A percentile compares a stretch with the other conserved stretches of the same genome.
Conservation (phyloP, 2,329 filamentous ascomycete genomes). For the Ophiocordyceps camponoti-floridani region DNA sequence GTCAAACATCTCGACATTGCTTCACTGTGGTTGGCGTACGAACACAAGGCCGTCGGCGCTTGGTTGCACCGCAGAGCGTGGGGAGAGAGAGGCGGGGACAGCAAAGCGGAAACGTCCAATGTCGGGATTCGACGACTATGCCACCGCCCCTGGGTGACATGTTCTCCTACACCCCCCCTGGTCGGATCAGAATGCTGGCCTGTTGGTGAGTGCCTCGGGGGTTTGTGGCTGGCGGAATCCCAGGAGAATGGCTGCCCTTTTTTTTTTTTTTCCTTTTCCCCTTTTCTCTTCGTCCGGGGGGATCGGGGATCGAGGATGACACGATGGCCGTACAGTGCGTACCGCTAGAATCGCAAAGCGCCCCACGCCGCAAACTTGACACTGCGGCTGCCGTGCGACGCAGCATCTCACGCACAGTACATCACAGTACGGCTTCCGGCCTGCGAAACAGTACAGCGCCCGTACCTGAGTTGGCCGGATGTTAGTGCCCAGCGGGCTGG, state of each 20-base stretch:
- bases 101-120: not conserved
- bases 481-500: not conserved
- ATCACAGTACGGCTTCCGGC: not conserved
- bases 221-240: not conserved
- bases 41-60: not conserved
- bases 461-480: not conserved
- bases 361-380: not conserved
- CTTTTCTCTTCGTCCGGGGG: not conserved
- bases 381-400: not conserved
- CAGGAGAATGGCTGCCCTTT: too few species aligned
- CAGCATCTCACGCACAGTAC: not conserved
- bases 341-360: not conserved
- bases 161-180: not conserved
- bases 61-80: conserved; percentile 1
- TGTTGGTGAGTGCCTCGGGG: not conserved
- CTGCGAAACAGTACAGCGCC: not conserved
- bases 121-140: not conserved
- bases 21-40: conserved; percentile 1
- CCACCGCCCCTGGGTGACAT: not conserved
- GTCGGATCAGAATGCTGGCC: not conserved
- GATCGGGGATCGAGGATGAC: not conserved
- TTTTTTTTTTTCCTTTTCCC: not conserved
- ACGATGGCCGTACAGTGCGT: not conserved
- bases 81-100: not conserved
- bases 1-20: conserved; percentile 1